phyloP scores from a whole-genome alignment of 257 asterid species.

The Ehretia macrophylla region DNA sequence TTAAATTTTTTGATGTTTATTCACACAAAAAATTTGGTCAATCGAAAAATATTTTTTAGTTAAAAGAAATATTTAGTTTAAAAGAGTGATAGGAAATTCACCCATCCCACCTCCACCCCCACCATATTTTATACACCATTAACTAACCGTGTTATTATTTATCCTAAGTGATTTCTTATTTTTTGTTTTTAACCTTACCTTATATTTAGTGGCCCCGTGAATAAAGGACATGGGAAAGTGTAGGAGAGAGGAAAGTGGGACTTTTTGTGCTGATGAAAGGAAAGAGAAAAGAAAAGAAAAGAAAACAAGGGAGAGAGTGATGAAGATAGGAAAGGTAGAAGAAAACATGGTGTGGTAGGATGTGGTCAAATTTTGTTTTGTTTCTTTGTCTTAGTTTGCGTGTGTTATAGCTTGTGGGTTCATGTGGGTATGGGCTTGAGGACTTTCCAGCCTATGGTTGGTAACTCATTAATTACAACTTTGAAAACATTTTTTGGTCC shows the following conservation, averaged over 20 bases:
- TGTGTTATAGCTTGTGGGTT: constrained; percentile 1
- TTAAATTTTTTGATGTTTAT: too few species aligned
- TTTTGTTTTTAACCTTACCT: too few species aligned
- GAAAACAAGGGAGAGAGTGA: neutral
- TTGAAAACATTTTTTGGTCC: too few species aligned
- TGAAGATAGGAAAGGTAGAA: constrained; percentile 10
- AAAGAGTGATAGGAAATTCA: too few species aligned
- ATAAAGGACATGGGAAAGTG: constrained; percentile 32
- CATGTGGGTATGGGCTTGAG: constrained; percentile 3
- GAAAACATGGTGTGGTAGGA: constrained; percentile 14
- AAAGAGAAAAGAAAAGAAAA: constrained; percentile 5
- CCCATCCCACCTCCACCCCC: too few species aligned
- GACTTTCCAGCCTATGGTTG: constrained; percentile 4
- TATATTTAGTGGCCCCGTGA: too few species aligned
- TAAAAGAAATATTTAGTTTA: too few species aligned
- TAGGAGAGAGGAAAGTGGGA: constrained; percentile 25
- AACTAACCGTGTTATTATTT: too few species aligned
- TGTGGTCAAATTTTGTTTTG: constrained; percentile 5
- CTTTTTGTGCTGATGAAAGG: constrained; percentile 36
- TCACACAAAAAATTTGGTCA: too few species aligned
- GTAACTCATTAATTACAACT: constrained; percentile 11
- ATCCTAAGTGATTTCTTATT: too few species aligned
- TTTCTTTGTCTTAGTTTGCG: constrained; percentile 2
- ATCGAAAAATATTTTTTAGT: too few species aligned
- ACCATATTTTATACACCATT: too few species aligned